phyloP scores from a whole-genome alignment of 768 basidiomycete species.

The Calocera viscosa region DNA sequence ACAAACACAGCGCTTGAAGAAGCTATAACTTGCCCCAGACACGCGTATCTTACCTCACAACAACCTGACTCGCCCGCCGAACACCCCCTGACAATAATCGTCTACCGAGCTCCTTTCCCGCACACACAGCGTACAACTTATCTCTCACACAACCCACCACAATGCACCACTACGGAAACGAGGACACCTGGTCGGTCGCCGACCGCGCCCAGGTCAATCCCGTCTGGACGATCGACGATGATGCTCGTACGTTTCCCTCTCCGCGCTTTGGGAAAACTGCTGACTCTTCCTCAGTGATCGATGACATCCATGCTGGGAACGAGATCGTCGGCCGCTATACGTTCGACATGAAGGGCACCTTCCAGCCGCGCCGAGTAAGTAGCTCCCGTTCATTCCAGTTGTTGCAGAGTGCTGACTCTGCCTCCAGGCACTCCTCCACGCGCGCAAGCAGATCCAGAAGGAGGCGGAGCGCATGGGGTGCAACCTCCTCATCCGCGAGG shows the following conservation, averaged over 20 bases:
- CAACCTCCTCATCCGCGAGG: conserved; percentile 54
- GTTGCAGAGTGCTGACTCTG: not conserved
- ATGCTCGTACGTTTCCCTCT: not conserved
- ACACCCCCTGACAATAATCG: too few species aligned
- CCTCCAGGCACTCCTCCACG: conserved; percentile 41
- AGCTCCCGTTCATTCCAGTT: not conserved
- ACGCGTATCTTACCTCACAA: too few species aligned
- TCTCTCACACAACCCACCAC: not conserved
- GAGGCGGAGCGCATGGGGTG: conserved; percentile 44
- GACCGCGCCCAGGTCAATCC: not conserved
- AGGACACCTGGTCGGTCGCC: not conserved
- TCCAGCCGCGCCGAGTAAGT: not conserved
- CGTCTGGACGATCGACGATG: conserved; percentile 4
- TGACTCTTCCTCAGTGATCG: not conserved
- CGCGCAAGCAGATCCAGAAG: conserved; percentile 50
- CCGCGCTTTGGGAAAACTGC: not conserved
- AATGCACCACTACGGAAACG: not conserved
- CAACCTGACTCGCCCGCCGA: too few species aligned
- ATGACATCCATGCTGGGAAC: not conserved
- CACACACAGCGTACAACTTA: not conserved
- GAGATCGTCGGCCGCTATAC: conserved; percentile 3
- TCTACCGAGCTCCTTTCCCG: not conserved
- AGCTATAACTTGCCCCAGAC: too few species aligned
- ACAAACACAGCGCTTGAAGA: too few species aligned
- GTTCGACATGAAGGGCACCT: not conserved